Evolutionary conservation across 1,284 basidiomycete genomes (phyloP).

Genomic region (Macrocystidia cucumis): DNA sequence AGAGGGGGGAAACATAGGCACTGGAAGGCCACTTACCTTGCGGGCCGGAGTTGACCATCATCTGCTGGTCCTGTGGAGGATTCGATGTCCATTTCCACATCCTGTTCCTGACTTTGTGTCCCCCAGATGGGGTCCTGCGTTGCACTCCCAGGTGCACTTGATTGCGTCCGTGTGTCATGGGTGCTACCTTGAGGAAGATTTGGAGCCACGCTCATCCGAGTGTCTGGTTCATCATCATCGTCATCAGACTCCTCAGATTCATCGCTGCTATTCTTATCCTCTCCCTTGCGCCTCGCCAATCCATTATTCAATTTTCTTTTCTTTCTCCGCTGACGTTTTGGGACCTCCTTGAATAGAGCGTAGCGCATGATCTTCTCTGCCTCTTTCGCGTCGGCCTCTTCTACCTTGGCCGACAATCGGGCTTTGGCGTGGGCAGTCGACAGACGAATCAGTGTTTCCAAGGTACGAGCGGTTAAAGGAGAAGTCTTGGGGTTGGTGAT

Average conservation of each 20-base stretch:
- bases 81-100: constrained; percentile 52
- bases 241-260: constrained; percentile 40
- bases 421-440: constrained; percentile 98
- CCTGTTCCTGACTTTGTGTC: constrained; percentile 61
- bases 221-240: constrained; percentile 36
- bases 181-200: constrained; percentile 9
- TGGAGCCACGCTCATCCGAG: constrained; percentile 46
- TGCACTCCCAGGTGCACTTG: constrained; percentile 20
- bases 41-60: constrained; percentile 38
- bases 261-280: constrained; percentile 42
- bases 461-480: constrained; percentile 95
- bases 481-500: constrained; percentile 62
- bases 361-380: constrained; percentile 96
- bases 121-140: constrained; percentile 48
- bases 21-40: constrained; percentile 36
- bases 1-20: not conserved
- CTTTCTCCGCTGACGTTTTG: constrained; percentile 72
- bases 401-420: constrained; percentile 81
- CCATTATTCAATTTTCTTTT: constrained; percentile 75
- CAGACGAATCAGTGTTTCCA: constrained; percentile 98
- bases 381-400: constrained; percentile 80
- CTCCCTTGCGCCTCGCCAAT: constrained; percentile 38
- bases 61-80: constrained; percentile 22
- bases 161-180: constrained; percentile 15
- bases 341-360: constrained; percentile 96